Evolutionary conservation across 306 rosid genomes (phyloP), one percentile per base, ranked within the genome.

Genomic region (Carpinus fangiana): DNA sequence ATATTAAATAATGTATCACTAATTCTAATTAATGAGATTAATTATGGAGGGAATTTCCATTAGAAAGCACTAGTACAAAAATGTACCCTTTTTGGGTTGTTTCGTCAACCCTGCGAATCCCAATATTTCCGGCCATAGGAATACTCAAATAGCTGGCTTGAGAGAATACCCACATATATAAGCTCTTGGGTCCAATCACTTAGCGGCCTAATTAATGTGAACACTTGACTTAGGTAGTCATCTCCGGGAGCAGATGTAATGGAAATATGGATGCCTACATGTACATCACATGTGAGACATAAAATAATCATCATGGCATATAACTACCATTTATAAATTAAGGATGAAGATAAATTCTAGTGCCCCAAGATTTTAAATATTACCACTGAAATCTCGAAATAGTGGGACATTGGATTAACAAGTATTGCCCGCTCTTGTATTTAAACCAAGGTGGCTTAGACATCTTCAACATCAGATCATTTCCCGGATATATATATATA

Each of bases 111-210:
- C 99, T 86, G 43, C 93, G 96, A 70, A 91, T 90, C 50, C 99
- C 99, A 77, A 97, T 96, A 90, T 88, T 96, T 82, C 99, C 99
- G 11, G 93, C 81, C 12, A 85, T 90, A n/a, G 99, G 96, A 28
- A n/a, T n/a, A n/a, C n/a, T n/a, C n/a, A n/a, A n/a, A n/a, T n/a
- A n/a, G n/a, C n/a, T n/a, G 94, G 91, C 98, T 79, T 90, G 96
- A 34, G 98, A 88, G 77, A 96, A 96, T 21, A 96, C 88, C 82
- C 97, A 88, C 84, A 89, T n/a, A n/a, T 0, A 23, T 96, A 56
- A 96, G 97, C 79, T 96, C 99, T 84, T 85, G 98, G 55, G 99
- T 96, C 99, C 99, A 96, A 76, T 96, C 99, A 74, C 99, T 98
- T 45, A 96, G 91, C 91, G 93, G 99, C 78, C 99, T 89, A 72